Base-by-base conservation (phyloP, 2,329 filamentous ascomycete genomes). In the Furcasterigmium sp. region DNA sequence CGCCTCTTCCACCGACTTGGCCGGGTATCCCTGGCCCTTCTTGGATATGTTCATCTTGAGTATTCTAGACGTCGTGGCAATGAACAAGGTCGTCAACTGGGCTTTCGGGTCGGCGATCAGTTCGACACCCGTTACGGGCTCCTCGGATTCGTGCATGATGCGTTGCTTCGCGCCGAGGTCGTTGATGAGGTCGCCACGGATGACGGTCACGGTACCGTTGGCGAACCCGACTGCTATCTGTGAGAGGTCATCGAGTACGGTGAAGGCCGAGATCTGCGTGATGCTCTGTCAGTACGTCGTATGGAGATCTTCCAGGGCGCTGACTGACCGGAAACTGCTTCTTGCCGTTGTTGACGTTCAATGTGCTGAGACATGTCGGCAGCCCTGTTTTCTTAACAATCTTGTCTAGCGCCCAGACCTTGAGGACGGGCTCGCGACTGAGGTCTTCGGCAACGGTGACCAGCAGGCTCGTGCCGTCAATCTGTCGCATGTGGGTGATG, bases 361-460 rank as follows among this genome's bases (percentile, higher is more conserved):
- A 68, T 1, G 85, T 93, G 58, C 88, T 95, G 52, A 95, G 75
- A 60, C 93, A 97, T 30, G 84, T 87, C 14, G 93, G 93, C 48
- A 85, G 73, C 34, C 90, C 90, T 5, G 88, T 94, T 75, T 94
- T 97, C 76, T 93, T 97, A 53, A 95, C 89, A 4, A 85, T 76
- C 66, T 91, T 94, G 61, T 97, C 91, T 53, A 98, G 73, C 18
- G 89, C 91, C 93, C 93, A 98, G n/a, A 97, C 91, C 63, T 95
- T 97, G 47, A 98, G 67, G 17, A 91, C 77, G 0, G 93, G 91
- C 55, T 97, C 90, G 55, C 79, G 85, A 30, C 86, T 86, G 41
- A 96, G 71, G 56, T 97, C 91, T 65, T 98, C 93, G 46, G 85
- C 80, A 46, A 91, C 74, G 1, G 93, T 97, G 28, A 96, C 82